Base-by-base conservation (phyloP, 176 grass and related monocot species). In the Cenchrus americanus region DNA sequence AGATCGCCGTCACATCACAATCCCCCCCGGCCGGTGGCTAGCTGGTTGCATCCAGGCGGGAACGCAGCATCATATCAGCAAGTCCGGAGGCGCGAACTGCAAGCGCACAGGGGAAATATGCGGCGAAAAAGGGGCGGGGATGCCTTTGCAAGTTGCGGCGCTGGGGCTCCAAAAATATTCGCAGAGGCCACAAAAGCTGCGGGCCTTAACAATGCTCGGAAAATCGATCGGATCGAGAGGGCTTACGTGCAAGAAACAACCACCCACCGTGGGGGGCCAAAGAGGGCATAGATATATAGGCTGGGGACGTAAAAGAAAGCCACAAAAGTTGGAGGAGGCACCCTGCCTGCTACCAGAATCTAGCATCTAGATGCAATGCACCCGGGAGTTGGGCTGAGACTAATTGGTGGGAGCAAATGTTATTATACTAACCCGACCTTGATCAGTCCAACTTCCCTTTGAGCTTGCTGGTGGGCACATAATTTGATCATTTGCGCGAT, bases 121-220 rank as follows among this genome's bases (percentile, higher is more conserved):
- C 60, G 60, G 71, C 60, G 61, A 14, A 63, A 41, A 64, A 85
- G 44, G 50, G 34, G 5, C 37, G 52, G 2, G 55, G 17, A 77
- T 85, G 63, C 63, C 62, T 12, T 37, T 59, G 51, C 83, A 85
- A 71, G 65, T 71, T 71, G 74, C 23, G 62, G 9, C 5, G 51
- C 15, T 6, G 53, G 18, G 68, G 58, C 69, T 62, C 21, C 61
- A 77, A 77, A 77, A 69, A 85, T 85, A 84, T 84, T 85, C 63
- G 18, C 50, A 69, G 12, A 23, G 51, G 37, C 24, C 73, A 69
- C 62, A 69, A 78, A 46, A 77, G 83, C 74, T 7, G 52, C 3
- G 32, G 18, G 19, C 42, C 8, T 78, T 24, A 18, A 61, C 70
- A 78, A 66, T 24, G 57, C 58, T 23, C 49, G 44, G 19, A 52